phyloP scores from a whole-genome alignment of 2,329 filamentous ascomycete genomes.

The Nannizzia gypsea region DNA sequence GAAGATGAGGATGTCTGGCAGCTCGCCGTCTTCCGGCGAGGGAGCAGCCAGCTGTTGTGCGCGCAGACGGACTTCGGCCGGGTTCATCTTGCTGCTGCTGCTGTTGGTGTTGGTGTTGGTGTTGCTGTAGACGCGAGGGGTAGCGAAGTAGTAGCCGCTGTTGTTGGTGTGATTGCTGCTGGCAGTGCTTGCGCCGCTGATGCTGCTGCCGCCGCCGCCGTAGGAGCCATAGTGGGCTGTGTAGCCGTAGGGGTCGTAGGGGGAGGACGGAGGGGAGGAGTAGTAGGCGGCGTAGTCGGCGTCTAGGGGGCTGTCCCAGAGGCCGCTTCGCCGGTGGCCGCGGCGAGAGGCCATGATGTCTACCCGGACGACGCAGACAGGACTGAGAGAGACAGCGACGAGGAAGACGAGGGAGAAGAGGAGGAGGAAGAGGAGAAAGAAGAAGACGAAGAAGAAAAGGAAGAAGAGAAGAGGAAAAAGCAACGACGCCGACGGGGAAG shows the following conservation, averaged over 20 bases:
- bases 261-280: too few relatives aligned
- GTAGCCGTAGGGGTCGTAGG: neutral
- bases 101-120: neutral
- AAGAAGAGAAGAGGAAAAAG: neutral
- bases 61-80: neutral
- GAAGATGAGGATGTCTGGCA: conserved; percentile 35
- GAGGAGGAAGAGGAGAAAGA: neutral
- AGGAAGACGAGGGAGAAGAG: neutral
- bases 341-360: neutral
- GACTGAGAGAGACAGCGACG: neutral
- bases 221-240: too few relatives aligned
- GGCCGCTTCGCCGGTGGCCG: neutral
- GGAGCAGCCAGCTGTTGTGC: neutral
- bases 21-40: conserved; percentile 19
- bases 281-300: neutral
- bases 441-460: neutral
- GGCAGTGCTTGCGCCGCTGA: too few relatives aligned
- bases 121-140: neutral
- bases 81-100: neutral
- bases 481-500: neutral
- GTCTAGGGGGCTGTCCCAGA: neutral
- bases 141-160: neutral
- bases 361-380: too few relatives aligned
- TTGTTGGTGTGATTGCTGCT: too few relatives aligned
- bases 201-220: too few relatives aligned